Evolutionary conservation across 345 rosid genomes (phyloP), one percentile per base, ranked within the genome.

Genomic region (Camelina neglecta): DNA sequence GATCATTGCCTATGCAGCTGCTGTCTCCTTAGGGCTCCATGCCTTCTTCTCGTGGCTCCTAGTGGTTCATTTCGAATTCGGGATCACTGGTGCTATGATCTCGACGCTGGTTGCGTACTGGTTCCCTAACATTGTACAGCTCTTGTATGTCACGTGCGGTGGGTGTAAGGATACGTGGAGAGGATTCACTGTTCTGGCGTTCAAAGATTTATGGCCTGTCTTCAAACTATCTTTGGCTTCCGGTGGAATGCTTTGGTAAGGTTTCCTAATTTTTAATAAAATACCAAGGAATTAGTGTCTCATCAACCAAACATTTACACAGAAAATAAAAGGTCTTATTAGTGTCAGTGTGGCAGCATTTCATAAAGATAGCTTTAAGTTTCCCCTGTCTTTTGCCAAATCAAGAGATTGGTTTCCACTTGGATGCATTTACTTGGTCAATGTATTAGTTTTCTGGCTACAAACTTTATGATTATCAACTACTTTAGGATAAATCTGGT

Each of bases 51-150:
- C 94, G 0, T 92, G 94, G 94, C 86, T 92, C 2, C 72, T 90
- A 47, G 81, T 84, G 21, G 76, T 83, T 51, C 85, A 83, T 47
- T 83, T 65, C 72, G 76, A 79, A 72, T 81, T 82, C 3, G 96
- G 97, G 57, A 65, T 87, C 35, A 58, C 82, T 5, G 94, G 96
- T 58, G 97, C 96, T 6, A 74, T 90, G 87, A 1, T 54, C 11
- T 86, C 96, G 0, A 85, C 91, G 0, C 57, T 84, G 48, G 64
- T 89, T 81, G 94, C 97, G 2, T 90, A 72, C 61, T 86, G 93
- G 94, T n/a, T 92, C 4, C 91, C 94, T 3, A 92, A 92, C 80
- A 2, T 90, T 21, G 97, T 91, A 7, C 96, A 90, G 77, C 68
- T 87, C 18, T 1, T 69, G 77, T 88, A 85, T 47, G 80, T 89